phyloP scores from a whole-genome alignment of 148 eudicot species.

The Bassia scoparia region DNA sequence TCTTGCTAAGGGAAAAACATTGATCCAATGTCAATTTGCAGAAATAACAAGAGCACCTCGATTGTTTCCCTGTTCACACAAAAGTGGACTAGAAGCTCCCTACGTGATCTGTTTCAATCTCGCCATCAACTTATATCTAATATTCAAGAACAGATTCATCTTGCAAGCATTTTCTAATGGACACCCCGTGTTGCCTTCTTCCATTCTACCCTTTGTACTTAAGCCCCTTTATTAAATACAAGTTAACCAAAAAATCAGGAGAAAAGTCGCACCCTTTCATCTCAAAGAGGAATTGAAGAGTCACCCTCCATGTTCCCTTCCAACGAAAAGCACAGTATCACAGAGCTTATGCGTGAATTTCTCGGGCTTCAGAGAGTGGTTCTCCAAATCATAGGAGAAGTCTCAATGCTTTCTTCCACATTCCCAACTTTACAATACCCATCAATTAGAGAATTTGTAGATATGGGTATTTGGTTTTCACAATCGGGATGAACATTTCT shows the following conservation, averaged over 20 bases:
- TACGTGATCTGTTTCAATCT: conserved; percentile 54
- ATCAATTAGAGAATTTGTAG: conserved; percentile 62
- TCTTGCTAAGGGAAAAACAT: conserved; percentile 45
- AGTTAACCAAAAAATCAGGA: conserved; percentile 79
- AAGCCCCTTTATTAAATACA: conserved; percentile 67
- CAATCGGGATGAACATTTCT: conserved; percentile 54
- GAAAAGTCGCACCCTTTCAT: conserved; percentile 43
- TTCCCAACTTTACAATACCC: conserved; percentile 69
- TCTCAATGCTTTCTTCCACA: conserved; percentile 51
- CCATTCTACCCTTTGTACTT: conserved; percentile 87
- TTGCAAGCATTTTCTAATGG: conserved; percentile 77
- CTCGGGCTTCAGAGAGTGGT: conserved; percentile 51
- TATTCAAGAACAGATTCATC: conserved; percentile 44
- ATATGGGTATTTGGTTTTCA: conserved; percentile 59
- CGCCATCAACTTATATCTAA: conserved; percentile 43
- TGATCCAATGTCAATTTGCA: conserved; percentile 64
- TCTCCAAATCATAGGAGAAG: conserved; percentile 54
- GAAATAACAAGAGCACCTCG: conserved; percentile 61
- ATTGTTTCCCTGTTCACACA: conserved; percentile 79
- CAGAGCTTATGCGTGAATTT: conserved; percentile 65
- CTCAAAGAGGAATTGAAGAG: conserved; percentile 46
- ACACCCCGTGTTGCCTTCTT: conserved; percentile 75
- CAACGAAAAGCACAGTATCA: conserved; percentile 60
- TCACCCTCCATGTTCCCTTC: conserved; percentile 83
- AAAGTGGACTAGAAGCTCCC: conserved; percentile 48